These are phyloP conservation scores for Quercus berberidifolia DNA, from an alignment of 306 rosid genomes.

Conservation along the genomic window DNA sequence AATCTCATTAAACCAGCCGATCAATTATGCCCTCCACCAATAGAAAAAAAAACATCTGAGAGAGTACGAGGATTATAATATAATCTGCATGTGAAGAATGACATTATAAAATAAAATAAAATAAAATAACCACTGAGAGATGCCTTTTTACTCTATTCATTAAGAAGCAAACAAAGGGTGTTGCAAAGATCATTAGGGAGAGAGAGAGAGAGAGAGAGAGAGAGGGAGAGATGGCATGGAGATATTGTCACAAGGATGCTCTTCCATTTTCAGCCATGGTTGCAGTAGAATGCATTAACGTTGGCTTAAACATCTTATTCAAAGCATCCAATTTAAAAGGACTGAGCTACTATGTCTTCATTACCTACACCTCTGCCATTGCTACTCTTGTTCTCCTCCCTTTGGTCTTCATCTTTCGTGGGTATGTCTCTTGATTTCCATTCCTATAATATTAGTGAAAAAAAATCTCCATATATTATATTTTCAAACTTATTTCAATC, in stretches of 20 bases:
- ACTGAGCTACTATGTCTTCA: constrained; percentile 47
- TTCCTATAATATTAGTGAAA: no score
- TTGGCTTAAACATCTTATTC: constrained; percentile 43
- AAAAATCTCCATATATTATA: no score
- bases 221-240: constrained; percentile 23
- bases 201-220: constrained; percentile 1
- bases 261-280: constrained; percentile 48
- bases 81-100: no score
- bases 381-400: constrained; percentile 47
- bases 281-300: constrained; percentile 37
- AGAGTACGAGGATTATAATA: no score
- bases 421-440: constrained; percentile 17
- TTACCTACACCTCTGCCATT: constrained; percentile 38
- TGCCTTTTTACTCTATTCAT: no score
- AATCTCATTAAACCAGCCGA: no score
- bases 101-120: no score
- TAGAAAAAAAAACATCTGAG: no score
- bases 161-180: background rate
- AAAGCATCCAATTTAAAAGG: constrained; percentile 54
- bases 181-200: background rate
- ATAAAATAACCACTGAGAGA: no score
- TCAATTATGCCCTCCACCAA: no score
- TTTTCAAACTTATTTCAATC: no score
- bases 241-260: constrained; percentile 29
- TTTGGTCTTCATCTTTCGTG: constrained; percentile 37